phyloP scores from a whole-genome alignment of 2,329 filamentous ascomycete species.

The Atkinsonella hypoxylon region DNA sequence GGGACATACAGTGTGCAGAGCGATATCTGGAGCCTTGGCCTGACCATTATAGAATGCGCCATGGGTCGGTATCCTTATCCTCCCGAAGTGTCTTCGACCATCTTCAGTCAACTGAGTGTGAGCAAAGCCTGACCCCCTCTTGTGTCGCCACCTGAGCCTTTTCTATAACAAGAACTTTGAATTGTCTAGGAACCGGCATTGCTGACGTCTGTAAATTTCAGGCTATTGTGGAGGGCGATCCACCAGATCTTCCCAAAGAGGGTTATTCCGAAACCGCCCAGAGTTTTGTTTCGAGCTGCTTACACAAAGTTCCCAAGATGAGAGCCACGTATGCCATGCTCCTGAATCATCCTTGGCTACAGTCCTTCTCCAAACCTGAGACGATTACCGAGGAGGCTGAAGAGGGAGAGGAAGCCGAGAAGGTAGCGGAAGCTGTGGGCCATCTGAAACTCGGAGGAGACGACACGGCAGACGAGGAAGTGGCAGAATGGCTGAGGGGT shows the following conservation, averaged over 20 bases:
- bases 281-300: slow-evolving; percentile 78
- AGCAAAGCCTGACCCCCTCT: slow-evolving; percentile 26
- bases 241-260: slow-evolving; percentile 69
- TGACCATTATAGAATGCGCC: slow-evolving; percentile 93
- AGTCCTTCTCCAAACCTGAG: slow-evolving; percentile 61
- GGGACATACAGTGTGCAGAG: slow-evolving; percentile 96
- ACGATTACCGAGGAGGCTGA: slow-evolving; percentile 61
- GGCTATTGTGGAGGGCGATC: slow-evolving; percentile 97
- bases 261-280: slow-evolving; percentile 69
- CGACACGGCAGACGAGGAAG: slow-evolving; percentile 57
- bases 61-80: slow-evolving; percentile 93
- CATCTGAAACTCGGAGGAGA: slow-evolving; percentile 28
- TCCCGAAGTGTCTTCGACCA: slow-evolving; percentile 94
- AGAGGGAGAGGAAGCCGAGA: slow-evolving; percentile 40
- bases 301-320: slow-evolving; percentile 85
- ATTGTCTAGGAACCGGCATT: background rate
- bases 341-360: slow-evolving; percentile 80
- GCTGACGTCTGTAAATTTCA: slow-evolving; percentile 25
- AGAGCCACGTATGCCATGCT: slow-evolving; percentile 92
- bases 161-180: too few species aligned
- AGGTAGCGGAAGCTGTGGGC: slow-evolving; percentile 30
- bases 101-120: slow-evolving; percentile 94
- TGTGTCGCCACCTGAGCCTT: background rate
- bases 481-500: slow-evolving; percentile 70
- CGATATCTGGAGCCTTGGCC: slow-evolving; percentile 91